Base-by-base conservation (phyloP, 2,329 filamentous ascomycete genomes). In the Pseudogymnoascus sp. region DNA sequence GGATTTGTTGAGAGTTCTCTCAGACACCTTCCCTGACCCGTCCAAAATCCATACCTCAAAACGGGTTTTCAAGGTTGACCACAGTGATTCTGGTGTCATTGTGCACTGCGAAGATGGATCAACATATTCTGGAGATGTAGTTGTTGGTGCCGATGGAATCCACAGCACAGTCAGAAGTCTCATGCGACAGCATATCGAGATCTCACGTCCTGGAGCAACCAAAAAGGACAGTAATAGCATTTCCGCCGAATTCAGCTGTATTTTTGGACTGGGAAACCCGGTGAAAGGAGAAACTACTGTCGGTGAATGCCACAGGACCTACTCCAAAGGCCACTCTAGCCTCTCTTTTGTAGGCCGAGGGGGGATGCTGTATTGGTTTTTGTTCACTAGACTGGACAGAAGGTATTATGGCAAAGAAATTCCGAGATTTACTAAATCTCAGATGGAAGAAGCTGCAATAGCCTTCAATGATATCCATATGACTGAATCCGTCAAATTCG, bases 131-230 rank as follows among this genome's bases (percentile, higher is more conserved):
- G 67, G 67, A 2, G 64, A 68, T 61, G 18, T 68, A 6, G 63
- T 69, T n/a, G 61, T 68, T 38, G 67, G 67, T n/a, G 67, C 67
- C 25, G 68, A 70, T 66, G 67, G 67, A 0, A 63, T 69, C 30
- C 67, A 68, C 58, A 67, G 67, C 18, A 41, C 36, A 3, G 63
- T 64, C 16, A 39, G 37, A 39, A 39, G 37, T 20, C 37, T 39
- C 37, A 39, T 39, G 37, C 16, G 37, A 39, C 7, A 39, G 37
- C 37, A 39, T 39, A 39, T 39, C 37, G 37, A 39, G 37, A 39
- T 39, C 37, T 39, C 8, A 39, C 16, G 37, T 11, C 37, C 37
- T 8, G 37, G 16, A 18, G 20, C 47, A 54, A 28, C 47, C 30
- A 41, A 43, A 20, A 60, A 63, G 3, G 60, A 63, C 50, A 50